Evolutionary conservation across 208 protist genomes (phyloP), one percentile per base, ranked within the genome.

Genomic region (Trypanosoma mega): DNA sequence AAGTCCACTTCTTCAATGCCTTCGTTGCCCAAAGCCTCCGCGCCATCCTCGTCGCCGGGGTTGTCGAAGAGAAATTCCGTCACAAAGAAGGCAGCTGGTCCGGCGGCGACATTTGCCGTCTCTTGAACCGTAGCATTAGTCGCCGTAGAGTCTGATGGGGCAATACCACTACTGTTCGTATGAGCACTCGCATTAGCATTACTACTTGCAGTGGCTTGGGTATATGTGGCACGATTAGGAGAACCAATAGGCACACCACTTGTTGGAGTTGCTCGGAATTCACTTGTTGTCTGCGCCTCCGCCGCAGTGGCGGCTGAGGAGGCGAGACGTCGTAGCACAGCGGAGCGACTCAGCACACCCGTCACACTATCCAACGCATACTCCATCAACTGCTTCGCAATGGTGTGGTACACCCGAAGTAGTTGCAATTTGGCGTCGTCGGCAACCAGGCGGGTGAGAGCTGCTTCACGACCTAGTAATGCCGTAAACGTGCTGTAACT

Each of bases 351-450:
- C 24, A 78, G 68, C 27, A 85, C 47, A 29, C 76, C 73, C 0
- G 60, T 72, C 8, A 78, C 80, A 64, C 78, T 85, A 57, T 87
- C 81, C 31, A 89, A 44, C 47, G 84, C 39, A 49, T 86, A 80
- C 29, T 52, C 59, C 2, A 56, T 14, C 9, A 89, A 11, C 9
- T 72, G 67, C 11, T 64, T 76, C 23, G 83, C 63, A 11, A 87
- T 57, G 0, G 76, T 63, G 24, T 80, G 47, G 31, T 87, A 87
- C 9, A 82, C 59, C 27, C 61, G 64, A 3, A 71, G 57, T 8
- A 87, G 54, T 51, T 82, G 67, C 23, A 74, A 33, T 29, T 76
- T 77, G n/a, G 72, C 69, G 18, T 75, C 73, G 47, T 85, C 66
- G 6, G 55, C 50, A 9, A 90, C 56, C 18, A 89, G 65, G n/a